Conservation (phyloP, 108 stramenopile species). For the Pseudonitzschia multiseries region DNA sequence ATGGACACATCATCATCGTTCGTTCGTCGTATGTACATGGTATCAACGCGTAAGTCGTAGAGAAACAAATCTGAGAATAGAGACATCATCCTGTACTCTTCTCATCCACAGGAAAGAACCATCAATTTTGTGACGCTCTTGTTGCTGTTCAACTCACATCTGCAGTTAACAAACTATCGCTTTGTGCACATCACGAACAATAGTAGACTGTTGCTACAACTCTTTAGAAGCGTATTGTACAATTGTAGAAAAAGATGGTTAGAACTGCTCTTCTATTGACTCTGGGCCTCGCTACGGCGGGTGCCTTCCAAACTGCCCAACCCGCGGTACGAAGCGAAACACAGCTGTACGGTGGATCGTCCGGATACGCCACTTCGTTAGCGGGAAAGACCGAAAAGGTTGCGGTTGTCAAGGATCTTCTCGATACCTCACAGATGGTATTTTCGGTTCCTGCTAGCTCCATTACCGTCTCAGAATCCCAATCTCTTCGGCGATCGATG, state of each 20-base stretch:
- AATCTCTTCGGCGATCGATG: slow-evolving; percentile 71
- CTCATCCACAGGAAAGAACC: slow-evolving; percentile 10
- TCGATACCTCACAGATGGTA: slow-evolving; percentile 79
- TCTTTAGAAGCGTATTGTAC: not conserved
- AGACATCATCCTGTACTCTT: slow-evolving; percentile 8
- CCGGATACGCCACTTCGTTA: slow-evolving; percentile 70
- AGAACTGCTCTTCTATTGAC: slow-evolving; percentile 17
- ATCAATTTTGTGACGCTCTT: not conserved
- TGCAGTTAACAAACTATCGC: not conserved
- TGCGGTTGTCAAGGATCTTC: slow-evolving; percentile 60
- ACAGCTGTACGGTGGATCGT: slow-evolving; percentile 57
- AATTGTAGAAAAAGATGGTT: slow-evolving; percentile 19
- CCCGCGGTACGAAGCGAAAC: not conserved
- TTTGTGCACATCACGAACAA: not conserved
- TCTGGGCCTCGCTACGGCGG: slow-evolving; percentile 18
- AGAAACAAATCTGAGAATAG: not conserved
- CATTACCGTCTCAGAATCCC: slow-evolving; percentile 66
- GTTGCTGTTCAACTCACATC: not conserved
- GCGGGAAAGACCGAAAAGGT: slow-evolving; percentile 76
- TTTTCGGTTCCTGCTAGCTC: slow-evolving; percentile 75
- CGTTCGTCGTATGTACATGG: not conserved
- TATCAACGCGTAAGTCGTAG: slow-evolving; percentile 2
- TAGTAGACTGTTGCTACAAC: not conserved
- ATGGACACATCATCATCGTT: slow-evolving; percentile 7
- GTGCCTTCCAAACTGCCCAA: slow-evolving; percentile 27